A percentile compares a stretch with the other conserved stretches of the same genome.
Evolutionary conservation across 306 rosid genomes (phyloP).

Genomic region (Prunus kanzakura): DNA sequence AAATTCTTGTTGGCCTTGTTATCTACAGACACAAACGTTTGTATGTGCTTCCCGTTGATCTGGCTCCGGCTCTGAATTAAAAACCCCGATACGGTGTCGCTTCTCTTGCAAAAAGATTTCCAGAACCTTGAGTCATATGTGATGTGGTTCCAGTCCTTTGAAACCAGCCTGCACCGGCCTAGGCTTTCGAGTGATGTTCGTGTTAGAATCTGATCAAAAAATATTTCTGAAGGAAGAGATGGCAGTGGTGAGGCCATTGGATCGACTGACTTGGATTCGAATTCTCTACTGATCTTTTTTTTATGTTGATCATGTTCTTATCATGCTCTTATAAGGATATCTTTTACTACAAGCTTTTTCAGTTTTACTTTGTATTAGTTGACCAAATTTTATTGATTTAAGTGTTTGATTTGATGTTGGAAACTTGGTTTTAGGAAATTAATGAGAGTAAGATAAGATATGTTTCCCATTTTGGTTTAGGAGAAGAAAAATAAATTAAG

Average conservation of each 20-base stretch:
- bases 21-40: neutral
- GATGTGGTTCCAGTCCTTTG: neutral
- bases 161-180: constrained; percentile 6
- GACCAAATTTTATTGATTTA: neutral
- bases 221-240: neutral
- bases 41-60: neutral
- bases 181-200: neutral
- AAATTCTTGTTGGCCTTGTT: neutral
- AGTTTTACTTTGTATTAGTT: no score
- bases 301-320: neutral
- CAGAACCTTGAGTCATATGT: constrained; percentile 4
- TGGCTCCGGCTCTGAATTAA: neutral
- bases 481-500: neutral
- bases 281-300: neutral
- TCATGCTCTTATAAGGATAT: neutral
- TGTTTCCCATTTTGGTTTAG: neutral
- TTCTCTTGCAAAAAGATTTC: neutral
- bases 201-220: neutral
- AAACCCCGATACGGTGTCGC: neutral
- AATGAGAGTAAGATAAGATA: neutral
- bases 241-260: constrained; percentile 10
- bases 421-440: neutral
- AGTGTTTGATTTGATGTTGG: neutral
- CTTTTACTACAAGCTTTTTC: no score
- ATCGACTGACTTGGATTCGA: neutral